These are phyloP conservation scores for Mortierella sp. DNA, from an alignment of 371 early-diverging fungal species.

Conservation along the genomic window DNA sequence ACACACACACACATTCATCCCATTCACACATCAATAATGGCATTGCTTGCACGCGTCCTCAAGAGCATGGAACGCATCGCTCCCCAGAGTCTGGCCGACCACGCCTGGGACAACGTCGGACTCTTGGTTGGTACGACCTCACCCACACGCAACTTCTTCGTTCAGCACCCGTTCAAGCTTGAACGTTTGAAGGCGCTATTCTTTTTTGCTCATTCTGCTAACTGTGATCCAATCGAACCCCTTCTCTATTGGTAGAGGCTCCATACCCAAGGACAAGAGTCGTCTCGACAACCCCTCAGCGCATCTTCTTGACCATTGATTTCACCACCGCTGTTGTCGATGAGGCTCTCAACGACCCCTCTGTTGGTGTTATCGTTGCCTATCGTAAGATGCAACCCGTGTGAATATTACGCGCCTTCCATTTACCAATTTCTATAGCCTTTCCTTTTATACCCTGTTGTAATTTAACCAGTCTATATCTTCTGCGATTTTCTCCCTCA, in stretches of 20 bases:
- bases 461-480: not conserved
- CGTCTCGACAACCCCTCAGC: conserved; percentile 57
- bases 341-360: conserved; percentile 88
- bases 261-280: conserved; percentile 71
- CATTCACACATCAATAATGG: conserved; percentile 56
- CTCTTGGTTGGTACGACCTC: conserved; percentile 78
- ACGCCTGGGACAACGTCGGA: conserved; percentile 98
- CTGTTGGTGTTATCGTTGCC: conserved; percentile 90
- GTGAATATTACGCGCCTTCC: not conserved
- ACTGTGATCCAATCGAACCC: not conserved
- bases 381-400: conserved; percentile 70
- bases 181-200: not conserved
- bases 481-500: not conserved
- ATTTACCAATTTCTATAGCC: not conserved
- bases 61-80: conserved; percentile 84
- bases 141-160: not conserved
- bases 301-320: conserved; percentile 97
- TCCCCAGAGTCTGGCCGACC: conserved; percentile 90
- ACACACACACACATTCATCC: not conserved
- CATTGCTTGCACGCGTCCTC: conserved; percentile 65
- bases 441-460: not conserved
- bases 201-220: not conserved
- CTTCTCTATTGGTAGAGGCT: conserved; percentile 65
- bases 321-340: conserved; percentile 90
- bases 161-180: not conserved